phyloP scores from a whole-genome alignment of 2,329 filamentous ascomycete genomes.

The Hyphodiscus sp. region DNA sequence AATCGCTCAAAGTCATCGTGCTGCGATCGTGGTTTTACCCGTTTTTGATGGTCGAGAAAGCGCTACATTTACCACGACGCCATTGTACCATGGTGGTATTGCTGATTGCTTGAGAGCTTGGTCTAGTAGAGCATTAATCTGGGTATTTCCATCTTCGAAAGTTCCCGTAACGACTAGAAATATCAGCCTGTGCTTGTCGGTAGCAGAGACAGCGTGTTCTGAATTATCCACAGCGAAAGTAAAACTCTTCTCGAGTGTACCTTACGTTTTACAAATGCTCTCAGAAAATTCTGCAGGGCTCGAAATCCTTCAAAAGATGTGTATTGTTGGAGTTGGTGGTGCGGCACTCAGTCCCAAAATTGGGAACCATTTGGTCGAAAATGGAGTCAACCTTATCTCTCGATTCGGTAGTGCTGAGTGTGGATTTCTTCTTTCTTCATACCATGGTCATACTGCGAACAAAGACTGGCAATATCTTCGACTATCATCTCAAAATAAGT shows the following conservation, averaged over 20 bases:
- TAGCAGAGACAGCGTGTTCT: no score
- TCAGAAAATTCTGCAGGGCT: conserved; percentile 38
- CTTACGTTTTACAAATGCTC: conserved; percentile 50
- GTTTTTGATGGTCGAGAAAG: conserved; percentile 11
- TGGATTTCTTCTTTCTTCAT: conserved; percentile 58
- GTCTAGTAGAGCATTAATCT: conserved; percentile 52
- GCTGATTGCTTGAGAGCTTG: conserved; percentile 57
- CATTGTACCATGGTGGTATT: conserved; percentile 59
- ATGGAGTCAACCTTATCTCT: conserved; percentile 50
- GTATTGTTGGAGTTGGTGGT: conserved; percentile 57
- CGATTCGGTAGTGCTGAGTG: conserved; percentile 61
- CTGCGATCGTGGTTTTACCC: conserved; percentile 48
- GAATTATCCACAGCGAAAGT: conserved; percentile 35
- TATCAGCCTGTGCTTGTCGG: no score
- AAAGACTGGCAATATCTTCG: no score
- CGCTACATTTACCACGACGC: conserved; percentile 58
- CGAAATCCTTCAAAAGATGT: conserved; percentile 42
- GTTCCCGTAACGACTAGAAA: no score
- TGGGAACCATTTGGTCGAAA: conserved; percentile 45
- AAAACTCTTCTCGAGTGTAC: conserved; percentile 56
- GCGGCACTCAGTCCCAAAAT: conserved; percentile 47
- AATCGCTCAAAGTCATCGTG: conserved; percentile 51
- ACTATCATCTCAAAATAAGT: no score
- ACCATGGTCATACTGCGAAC: conserved; percentile 41
- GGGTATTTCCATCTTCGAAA: conserved; percentile 46